Evolutionary conservation across 2,329 filamentous ascomycete species (phyloP), one percentile per base, ranked within the genome.

Genomic region (Truncatella angustata): DNA sequence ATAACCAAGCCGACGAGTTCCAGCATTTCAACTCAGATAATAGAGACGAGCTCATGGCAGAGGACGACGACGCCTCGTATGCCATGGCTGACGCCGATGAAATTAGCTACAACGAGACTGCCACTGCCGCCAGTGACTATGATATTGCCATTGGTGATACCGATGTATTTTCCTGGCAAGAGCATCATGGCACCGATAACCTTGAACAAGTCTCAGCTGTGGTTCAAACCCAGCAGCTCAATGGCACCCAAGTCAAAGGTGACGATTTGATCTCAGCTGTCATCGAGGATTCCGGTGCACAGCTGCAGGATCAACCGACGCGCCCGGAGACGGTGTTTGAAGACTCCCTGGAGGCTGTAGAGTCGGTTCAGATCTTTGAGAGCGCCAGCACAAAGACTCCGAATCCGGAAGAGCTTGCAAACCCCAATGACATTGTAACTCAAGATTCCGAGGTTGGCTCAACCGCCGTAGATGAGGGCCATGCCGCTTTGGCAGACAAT

Each of bases 31-130:
- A 64, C 52, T 58, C 62, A 4, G 66, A 68, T 48, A 63, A 56
- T 7, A 60, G 63, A 52, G 66, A 68, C 48, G 66, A 68, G 53
- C 35, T 66, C 35, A 68, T 68, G 66, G 65, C 60, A 4, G 66
- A 68, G 46, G 61, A 58, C 11, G 66, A 68, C 37, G 64, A 68
- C 56, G 57, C 60, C 20, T 66, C 65, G 3, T 68, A 64, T 46
- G 63, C 63, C 30, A 68, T 68, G 65, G 58, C 67, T 35, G 66
- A 68, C 52, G 61, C 59, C 16, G 61, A 64, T 40, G 65, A 67
- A 18, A 51, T 61, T 30, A 60, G 61, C 21, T 63, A 60, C 24
- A 59, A 63, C 32, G 59, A 58, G 20, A 48, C 51, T 1, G 56
- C 58, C 2, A 37, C 58, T 18, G 46, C 56, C 42, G 54, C 55